Conservation (phyloP, 345 rosid species). For the Geranium rotundifolium region DNA sequence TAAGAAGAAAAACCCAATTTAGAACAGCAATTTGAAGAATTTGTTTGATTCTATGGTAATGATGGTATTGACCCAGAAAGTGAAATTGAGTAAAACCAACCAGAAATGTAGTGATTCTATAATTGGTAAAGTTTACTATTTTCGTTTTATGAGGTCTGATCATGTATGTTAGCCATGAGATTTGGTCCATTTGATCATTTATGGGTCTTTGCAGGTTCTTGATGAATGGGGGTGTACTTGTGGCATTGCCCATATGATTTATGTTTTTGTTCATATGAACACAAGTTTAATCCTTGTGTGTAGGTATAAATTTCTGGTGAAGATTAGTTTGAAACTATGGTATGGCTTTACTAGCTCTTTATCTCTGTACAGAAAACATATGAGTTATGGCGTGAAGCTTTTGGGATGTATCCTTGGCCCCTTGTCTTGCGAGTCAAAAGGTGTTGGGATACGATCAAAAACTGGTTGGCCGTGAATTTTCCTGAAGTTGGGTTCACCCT, state of each 20-base stretch:
- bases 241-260: no score
- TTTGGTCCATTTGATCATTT: neutral
- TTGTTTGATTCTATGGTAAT: no score
- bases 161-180: neutral
- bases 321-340: neutral
- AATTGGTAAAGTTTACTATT: no score
- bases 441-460: constrained; percentile 62
- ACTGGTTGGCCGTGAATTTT: constrained; percentile 51
- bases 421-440: constrained; percentile 58
- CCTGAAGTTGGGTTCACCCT: constrained; percentile 69
- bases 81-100: neutral
- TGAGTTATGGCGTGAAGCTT: constrained; percentile 57
- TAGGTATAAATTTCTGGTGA: neutral
- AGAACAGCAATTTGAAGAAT: neutral
- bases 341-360: neutral
- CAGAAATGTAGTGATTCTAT: neutral
- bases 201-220: no score
- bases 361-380: constrained; percentile 41
- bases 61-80: no score
- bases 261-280: no score
- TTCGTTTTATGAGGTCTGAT: neutral
- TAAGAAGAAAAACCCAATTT: neutral
- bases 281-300: no score
- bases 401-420: constrained; percentile 71
- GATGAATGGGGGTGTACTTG: no score